phyloP scores from a whole-genome alignment of 2,329 filamentous ascomycete genomes.

The Beauveria scarabaeidicola region DNA sequence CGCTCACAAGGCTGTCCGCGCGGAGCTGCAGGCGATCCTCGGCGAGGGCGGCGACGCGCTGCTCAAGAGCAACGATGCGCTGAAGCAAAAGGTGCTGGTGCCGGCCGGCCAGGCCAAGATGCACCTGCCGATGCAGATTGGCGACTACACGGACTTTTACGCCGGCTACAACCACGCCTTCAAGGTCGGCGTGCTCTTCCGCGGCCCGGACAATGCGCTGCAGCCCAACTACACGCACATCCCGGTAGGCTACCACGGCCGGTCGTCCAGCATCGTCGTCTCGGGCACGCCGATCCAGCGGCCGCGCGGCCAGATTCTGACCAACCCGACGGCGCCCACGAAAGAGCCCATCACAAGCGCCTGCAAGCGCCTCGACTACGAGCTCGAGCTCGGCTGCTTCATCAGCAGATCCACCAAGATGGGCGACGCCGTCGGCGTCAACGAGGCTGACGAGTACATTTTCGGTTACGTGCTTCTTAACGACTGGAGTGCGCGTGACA shows the following conservation, averaged over 20 bases:
- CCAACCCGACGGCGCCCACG: constrained; percentile 37
- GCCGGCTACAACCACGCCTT: constrained; percentile 72
- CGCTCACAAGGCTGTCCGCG: constrained; percentile 61
- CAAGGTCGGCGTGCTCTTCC: constrained; percentile 60
- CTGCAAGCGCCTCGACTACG: constrained; percentile 59
- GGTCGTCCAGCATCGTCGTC: constrained; percentile 65
- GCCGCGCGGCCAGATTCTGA: constrained; percentile 65
- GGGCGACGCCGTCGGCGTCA: constrained; percentile 57
- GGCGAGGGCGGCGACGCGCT: constrained; percentile 40
- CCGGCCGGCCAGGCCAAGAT: constrained; percentile 42
- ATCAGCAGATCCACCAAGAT: constrained; percentile 57
- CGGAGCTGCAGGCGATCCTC: constrained; percentile 55
- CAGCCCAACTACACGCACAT: constrained; percentile 76
- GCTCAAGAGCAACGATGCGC: constrained; percentile 27
- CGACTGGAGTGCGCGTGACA: constrained; percentile 56
- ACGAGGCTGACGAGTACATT: constrained; percentile 59
- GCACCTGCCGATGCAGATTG: constrained; percentile 68
- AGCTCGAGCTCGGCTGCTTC: constrained; percentile 71
- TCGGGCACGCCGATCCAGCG: constrained; percentile 65
- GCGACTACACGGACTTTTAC: constrained; percentile 82
- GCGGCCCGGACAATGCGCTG: constrained; percentile 63
- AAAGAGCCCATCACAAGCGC: constrained; percentile 51
- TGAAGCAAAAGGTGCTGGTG: constrained; percentile 23
- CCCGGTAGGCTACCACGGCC: constrained; percentile 73
- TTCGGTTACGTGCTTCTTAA: constrained; percentile 63